Base-by-base conservation (phyloP, 23 red algal species). In the Pyropia haitanensis region DNA sequence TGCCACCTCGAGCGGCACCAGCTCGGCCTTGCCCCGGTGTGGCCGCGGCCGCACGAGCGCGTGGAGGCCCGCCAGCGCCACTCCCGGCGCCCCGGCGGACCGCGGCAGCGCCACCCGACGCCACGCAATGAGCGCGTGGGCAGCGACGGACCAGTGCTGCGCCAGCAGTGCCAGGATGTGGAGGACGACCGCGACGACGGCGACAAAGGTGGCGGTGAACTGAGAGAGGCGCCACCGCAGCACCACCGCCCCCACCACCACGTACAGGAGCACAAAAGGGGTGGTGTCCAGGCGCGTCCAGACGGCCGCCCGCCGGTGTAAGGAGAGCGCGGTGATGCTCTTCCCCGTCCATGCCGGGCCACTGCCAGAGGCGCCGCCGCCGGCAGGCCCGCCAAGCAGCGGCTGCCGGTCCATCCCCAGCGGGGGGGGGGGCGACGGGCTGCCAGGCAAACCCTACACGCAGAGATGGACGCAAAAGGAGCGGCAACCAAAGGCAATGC, bases 61-160 rank as follows among this genome's bases (percentile, higher is more conserved):
- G 53, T 91, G 79, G 9, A 83, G 70, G 48, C 20, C 56, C 24
- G n/a, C 56, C 18, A 57, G 58, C 56, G 39, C 65, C 21, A 34
- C 30, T 27, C 28, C 27, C 33, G 17, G 62, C 64, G 28, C 39
- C 31, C 18, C 52, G 48, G 33, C 52, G 25, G 51, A 56, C 49
- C 68, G 58, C 16, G 56, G 29, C 14, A 30, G 46, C 28, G 14
- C 67, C 27, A 71, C 22, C 1, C 52, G 51, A 25, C 8, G 27
- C 77, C 71, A 81, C 10, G 77, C 59, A 52, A 91, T 60, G 13
- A 67, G 48, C 2, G 71, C 76, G 17, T 68, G 61, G 24, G 73
- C 58, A 22, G 25, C 49, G 2, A 90, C 81, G 3, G 79, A 90
- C 94, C 94, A 98, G 65, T 90, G 80, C 58, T 90, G 85, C 7